A percentile compares a stretch with the other conserved stretches of the same genome.
Evolutionary conservation across 345 rosid genomes (phyloP).

Genomic region (Hevea brasiliensis): DNA sequence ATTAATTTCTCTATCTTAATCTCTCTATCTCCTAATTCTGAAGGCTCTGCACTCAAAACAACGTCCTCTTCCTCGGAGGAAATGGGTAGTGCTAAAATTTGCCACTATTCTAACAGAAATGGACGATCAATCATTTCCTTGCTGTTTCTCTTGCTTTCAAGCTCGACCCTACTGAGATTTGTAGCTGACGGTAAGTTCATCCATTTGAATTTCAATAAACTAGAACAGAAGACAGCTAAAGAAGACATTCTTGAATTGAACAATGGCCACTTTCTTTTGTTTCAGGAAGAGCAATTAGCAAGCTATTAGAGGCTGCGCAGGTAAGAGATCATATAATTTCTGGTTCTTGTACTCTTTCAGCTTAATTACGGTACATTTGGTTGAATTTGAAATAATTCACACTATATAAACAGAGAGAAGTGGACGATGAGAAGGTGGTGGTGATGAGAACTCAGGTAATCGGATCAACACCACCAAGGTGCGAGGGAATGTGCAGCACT

Average conservation of each 20-base stretch:
- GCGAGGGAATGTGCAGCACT: slow-evolving; percentile 51
- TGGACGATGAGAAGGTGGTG: slow-evolving; percentile 2
- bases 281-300: slow-evolving; percentile 39
- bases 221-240: not conserved
- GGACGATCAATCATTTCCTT: slow-evolving; percentile 29
- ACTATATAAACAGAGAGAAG: not conserved
- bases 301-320: slow-evolving; percentile 27
- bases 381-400: not conserved
- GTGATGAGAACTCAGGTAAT: slow-evolving; percentile 37
- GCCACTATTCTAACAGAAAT: slow-evolving; percentile 25
- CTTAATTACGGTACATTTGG: not conserved
- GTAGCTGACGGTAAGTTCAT: slow-evolving; percentile 36
- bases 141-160: slow-evolving; percentile 38
- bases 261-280: slow-evolving; percentile 5
- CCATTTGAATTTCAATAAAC: not conserved
- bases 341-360: not conserved
- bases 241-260: not conserved
- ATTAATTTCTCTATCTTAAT: slow-evolving; percentile 8
- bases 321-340: slow-evolving; percentile 20
- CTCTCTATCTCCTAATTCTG: not conserved
- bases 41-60: slow-evolving; percentile 7
- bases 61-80: slow-evolving; percentile 10
- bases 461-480: slow-evolving; percentile 68
- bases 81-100: slow-evolving; percentile 39
- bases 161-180: slow-evolving; percentile 31